Evolutionary conservation across 2,329 filamentous ascomycete species (phyloP).

Genomic region (Aspergillus hiratsukae): DNA sequence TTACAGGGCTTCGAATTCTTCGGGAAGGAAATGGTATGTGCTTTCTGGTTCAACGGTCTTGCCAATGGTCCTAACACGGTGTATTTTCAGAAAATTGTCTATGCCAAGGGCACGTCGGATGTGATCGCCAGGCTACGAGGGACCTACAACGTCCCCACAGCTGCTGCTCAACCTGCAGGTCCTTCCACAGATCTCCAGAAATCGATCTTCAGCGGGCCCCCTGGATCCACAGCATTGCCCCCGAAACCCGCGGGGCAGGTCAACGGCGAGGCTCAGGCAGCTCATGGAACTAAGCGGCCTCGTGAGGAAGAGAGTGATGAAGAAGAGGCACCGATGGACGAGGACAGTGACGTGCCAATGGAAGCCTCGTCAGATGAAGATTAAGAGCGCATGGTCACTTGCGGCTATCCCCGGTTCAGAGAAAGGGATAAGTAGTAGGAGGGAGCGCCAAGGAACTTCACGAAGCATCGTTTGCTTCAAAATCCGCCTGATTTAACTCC

Average conservation of each 20-base stretch:
- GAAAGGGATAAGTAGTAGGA: constrained; percentile 10
- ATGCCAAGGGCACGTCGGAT: constrained; percentile 85
- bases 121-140: constrained; percentile 88
- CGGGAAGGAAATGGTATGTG: constrained; percentile 74
- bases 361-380: constrained; percentile 72
- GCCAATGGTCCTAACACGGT: constrained; percentile 2
- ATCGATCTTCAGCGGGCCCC: constrained; percentile 69
- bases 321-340: constrained; percentile 55
- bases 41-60: not conserved
- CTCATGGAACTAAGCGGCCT: constrained; percentile 62
- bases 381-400: constrained; percentile 28
- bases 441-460: constrained; percentile 7
- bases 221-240: constrained; percentile 39
- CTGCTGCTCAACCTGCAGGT: constrained; percentile 48
- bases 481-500: constrained; percentile 12
- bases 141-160: constrained; percentile 68
- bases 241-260: constrained; percentile 47
- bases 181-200: constrained; percentile 71
- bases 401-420: not conserved
- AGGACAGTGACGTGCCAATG: constrained; percentile 66
- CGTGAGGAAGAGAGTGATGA: constrained; percentile 61
- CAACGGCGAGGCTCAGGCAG: constrained; percentile 44
- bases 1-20: constrained; percentile 83
- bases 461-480: constrained; percentile 12
- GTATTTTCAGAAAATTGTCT: constrained; percentile 69